Conservation (phyloP, 495 filamentous ascomycete genomes). For the Pseudoneurospora amorphoporcata region DNA sequence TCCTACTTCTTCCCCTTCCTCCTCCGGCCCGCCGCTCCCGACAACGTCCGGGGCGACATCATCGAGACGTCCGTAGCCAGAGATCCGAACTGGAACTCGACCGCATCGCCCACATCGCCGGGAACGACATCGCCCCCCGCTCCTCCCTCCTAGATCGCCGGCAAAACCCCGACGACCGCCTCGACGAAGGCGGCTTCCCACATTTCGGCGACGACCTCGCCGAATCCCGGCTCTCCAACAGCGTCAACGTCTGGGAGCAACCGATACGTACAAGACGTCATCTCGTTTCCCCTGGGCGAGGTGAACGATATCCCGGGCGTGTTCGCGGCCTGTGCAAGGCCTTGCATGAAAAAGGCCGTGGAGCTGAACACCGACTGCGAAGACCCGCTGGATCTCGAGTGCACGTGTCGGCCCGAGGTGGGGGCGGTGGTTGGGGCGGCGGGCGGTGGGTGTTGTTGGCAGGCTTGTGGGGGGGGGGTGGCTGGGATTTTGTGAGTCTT, state of each 20-base stretch:
- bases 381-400: neutral
- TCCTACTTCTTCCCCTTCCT: neutral
- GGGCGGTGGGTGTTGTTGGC: neutral
- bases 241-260: neutral
- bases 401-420: neutral
- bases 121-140: neutral
- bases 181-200: neutral
- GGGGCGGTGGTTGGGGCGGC: neutral
- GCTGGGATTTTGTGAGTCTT: neutral
- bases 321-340: neutral
- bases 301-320: neutral
- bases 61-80: too few species aligned
- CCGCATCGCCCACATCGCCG: neutral
- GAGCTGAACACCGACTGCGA: neutral
- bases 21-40: neutral
- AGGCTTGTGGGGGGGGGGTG: neutral
- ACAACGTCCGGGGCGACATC: neutral
- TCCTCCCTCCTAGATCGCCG: neutral
- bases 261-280: neutral
- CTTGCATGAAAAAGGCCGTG: neutral
- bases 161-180: neutral
- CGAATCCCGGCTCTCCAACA: neutral
- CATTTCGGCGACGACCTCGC: neutral
- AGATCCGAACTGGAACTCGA: neutral
- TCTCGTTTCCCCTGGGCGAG: neutral